Evolutionary conservation across 495 filamentous ascomycete species (phyloP), one percentile per base, ranked within the genome.

Genomic region (Pseudoneurospora amorphoporcata): DNA sequence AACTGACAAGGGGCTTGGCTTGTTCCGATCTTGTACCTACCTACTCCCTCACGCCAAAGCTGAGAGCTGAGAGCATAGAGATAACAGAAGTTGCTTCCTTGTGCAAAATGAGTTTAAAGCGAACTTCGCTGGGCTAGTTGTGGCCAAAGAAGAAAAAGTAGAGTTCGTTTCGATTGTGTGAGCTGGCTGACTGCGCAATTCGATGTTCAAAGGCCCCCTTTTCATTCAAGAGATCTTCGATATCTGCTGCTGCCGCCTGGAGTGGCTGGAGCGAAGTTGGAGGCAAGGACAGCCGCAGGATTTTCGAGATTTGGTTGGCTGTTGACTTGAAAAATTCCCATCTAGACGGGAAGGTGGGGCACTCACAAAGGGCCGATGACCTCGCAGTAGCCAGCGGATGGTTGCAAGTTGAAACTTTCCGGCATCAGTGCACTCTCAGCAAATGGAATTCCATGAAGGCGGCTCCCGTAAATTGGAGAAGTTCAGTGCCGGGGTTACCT

Each of bases 311-410:
- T 35, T 73, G 43, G 58, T 73, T 73, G 72, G 39, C 69, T 39
- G 69, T 70, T 58, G 69, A 17, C 40, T 23, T 23, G 1, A 23
- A 42, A 70, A 32, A 61, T 53, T 29, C 42, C n/a, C 17, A 43
- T 71, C 42, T 29, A 53, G 68, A 70, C 16, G 37, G 72, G 72
- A 70, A 73, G 72, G 72, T 73, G 68, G n/a, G 14, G 37, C 32
- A 68, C 32, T 19, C 45, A 14, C 35, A 39, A 39, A 61, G 39
- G 70, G 70, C 70, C 35, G 38, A 41, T 37, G 53, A 61, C 14
- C 23, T 8, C 23, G 29, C 53, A 16, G 53, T 16, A 47, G 41
- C 17, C 45, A 53, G 45, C 19, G 19, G 19, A 45, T 8, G 19
- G 45, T 29, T 17, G 19, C 10, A 53, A 19, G 23, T 29, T 7